These are phyloP conservation scores for Iodosphaeria phyllophila DNA, from an alignment of 2,329 filamentous ascomycete species.

Conservation along the genomic window DNA sequence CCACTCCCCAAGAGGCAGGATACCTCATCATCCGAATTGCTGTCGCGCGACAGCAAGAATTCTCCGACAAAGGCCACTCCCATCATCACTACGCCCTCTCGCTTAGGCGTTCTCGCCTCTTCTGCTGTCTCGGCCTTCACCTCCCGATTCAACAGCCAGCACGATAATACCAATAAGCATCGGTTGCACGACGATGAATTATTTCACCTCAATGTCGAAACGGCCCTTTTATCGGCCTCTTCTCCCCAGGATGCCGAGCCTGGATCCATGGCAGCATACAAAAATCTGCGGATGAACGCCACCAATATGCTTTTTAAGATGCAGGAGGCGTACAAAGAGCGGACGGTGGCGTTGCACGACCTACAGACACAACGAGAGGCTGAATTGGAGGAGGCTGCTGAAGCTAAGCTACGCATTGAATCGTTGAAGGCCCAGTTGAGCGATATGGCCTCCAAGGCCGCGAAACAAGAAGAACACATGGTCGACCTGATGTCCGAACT, in stretches of 20 bases:
- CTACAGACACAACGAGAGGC: constrained; percentile 32
- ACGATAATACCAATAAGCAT: constrained; percentile 7
- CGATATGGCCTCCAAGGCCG: constrained; percentile 32
- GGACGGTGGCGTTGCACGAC: constrained; percentile 29
- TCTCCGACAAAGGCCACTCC: constrained; percentile 13
- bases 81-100: constrained; percentile 13
- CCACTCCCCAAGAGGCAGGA: no score
- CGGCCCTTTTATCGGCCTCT: constrained; percentile 30
- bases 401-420: constrained; percentile 29
- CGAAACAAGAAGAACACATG: constrained; percentile 33
- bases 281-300: constrained; percentile 41
- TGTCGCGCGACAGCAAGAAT: no score
- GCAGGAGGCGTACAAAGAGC: constrained; percentile 38
- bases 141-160: constrained; percentile 15
- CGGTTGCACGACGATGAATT: constrained; percentile 28
- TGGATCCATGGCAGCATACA: constrained; percentile 40
- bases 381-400: constrained; percentile 34
- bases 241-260: constrained; percentile 23
- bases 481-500: constrained; percentile 29
- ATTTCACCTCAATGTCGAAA: constrained; percentile 33
- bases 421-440: constrained; percentile 42
- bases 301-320: constrained; percentile 33
- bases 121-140: constrained; percentile 26
- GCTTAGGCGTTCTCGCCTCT: constrained; percentile 26
- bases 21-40: no score